Percentiles rank a stretch among this genome's conserved stretches.
phyloP scores from a whole-genome alignment of 148 eudicot species.

The Fallopia convolvulus region DNA sequence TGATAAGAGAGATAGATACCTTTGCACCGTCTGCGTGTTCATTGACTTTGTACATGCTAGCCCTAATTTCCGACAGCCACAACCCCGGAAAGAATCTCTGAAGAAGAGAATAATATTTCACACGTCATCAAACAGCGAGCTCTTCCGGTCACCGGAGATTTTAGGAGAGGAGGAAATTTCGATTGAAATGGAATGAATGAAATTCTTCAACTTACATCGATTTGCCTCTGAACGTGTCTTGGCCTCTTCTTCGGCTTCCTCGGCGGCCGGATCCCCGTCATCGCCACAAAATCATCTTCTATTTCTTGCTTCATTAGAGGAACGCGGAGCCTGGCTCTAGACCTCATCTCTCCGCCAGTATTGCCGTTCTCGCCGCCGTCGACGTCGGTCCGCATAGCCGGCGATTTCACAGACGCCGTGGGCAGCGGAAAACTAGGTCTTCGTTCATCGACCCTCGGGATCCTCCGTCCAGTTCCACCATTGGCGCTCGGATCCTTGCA shows the following conservation, averaged over 20 bases:
- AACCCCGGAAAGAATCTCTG: conserved; percentile 47
- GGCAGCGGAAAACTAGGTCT: conserved; percentile 17
- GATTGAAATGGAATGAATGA: not conserved
- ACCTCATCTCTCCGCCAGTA: conserved; percentile 16
- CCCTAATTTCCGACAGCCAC: conserved; percentile 36
- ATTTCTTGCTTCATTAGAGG: conserved; percentile 32
- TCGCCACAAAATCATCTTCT: conserved; percentile 38
- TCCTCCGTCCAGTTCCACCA: conserved; percentile 17
- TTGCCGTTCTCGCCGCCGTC: not conserved
- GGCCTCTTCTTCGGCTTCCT: conserved; percentile 50
- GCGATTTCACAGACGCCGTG: conserved; percentile 18
- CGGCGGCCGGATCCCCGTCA: conserved; percentile 29
- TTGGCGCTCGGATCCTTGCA: conserved; percentile 17
- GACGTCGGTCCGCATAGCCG: conserved; percentile 10
- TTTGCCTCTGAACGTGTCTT: conserved; percentile 28
- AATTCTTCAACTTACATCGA: conserved; percentile 33
- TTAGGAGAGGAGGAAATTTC: not conserved
- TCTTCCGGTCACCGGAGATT: not conserved
- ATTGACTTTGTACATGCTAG: conserved; percentile 41
- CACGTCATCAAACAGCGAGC: not conserved
- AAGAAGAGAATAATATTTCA: not conserved
- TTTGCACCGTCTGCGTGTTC: conserved; percentile 24
- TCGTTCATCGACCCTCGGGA: conserved; percentile 15
- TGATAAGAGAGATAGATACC: conserved; percentile 5
- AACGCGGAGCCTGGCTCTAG: conserved; percentile 30